These are phyloP conservation scores for Cerioporus squamosus DNA, from an alignment of 1,284 basidiomycete genomes.

Conservation along the genomic window DNA sequence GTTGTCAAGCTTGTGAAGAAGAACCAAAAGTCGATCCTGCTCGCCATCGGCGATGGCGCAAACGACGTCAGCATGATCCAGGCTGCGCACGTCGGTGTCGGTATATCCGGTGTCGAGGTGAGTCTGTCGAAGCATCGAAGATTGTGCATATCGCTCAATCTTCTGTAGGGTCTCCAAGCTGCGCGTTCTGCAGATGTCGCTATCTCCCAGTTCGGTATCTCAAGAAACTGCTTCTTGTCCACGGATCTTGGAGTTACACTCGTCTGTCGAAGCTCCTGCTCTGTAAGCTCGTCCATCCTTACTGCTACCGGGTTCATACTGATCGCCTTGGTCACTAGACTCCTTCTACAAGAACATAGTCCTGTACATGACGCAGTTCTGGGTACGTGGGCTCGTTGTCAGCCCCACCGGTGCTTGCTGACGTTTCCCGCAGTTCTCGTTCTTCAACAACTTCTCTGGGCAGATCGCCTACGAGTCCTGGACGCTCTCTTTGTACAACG, in stretches of 20 bases:
- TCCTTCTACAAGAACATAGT: constrained; percentile 98
- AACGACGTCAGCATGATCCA: constrained; percentile 99
- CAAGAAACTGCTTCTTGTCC: constrained; percentile 94
- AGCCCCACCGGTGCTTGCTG: background rate
- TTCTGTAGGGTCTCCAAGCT: constrained; percentile 86
- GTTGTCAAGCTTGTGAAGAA: constrained; percentile 99
- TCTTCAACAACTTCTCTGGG: constrained; percentile 98
- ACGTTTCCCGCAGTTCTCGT: constrained; percentile 75
- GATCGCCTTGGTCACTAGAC: constrained; percentile 47
- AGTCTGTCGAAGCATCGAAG: constrained; percentile 18
- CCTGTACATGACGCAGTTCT: constrained; percentile 97
- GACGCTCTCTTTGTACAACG: constrained; percentile 95
- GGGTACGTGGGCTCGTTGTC: constrained; percentile 58
- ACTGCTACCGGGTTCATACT: background rate
- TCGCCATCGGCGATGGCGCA: constrained; percentile 97
- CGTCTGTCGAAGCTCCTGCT: constrained; percentile 94
- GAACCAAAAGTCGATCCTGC: constrained; percentile 87
- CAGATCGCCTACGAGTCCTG: constrained; percentile 99
- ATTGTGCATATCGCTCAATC: background rate
- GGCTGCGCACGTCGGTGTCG: constrained; percentile 96
- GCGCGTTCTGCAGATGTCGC: constrained; percentile 96
- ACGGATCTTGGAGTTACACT: constrained; percentile 98
- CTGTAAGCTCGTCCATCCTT: constrained; percentile 54
- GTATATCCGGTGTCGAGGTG: constrained; percentile 97
- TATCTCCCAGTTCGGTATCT: constrained; percentile 98